Base-by-base conservation (phyloP, 805 yeast genomes). In the Hanseniaspora taiwanica region DNA sequence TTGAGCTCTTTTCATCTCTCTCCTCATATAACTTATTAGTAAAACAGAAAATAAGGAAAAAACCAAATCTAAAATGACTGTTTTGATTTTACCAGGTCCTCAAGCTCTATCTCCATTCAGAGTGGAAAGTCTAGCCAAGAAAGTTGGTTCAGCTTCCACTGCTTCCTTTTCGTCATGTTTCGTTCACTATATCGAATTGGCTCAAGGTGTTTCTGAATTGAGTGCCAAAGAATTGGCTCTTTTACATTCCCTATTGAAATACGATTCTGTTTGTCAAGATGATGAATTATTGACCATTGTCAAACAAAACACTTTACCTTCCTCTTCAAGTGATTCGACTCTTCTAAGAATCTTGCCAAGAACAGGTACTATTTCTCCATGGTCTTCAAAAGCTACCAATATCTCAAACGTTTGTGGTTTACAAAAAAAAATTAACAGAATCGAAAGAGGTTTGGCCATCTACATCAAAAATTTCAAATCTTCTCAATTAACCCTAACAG, bases 331-430 rank as follows among this genome's bases (percentile, higher is more conserved):
- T 19, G 45, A 48, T 16, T 44, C 54, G 18, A 50, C 57, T 36
- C 63, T 86, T 48, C 63, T 89, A 36, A 72, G 94, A 57, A 70
- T 91, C 39, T 68, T 86, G 39, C 98, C 99, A 35, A 76, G 97
- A 60, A 67, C 86, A 6, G 98, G 98, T 45, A 91, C 98, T 10
- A 89, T 91, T 48, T 87, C 97, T 20, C 97, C 98, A 25, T 91
- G 99, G 99, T 84, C 96, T 8, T 87, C 97, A 12, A 91, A 91
- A 64, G 99, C 99, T 21, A 87, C 98, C 32, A 89, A 91, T 63
- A 91, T 91, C 49, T 73, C 87, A 39, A 74, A 78, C 42, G 94
- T 83, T 42, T 84, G 95, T 64, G 96, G 96, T 8, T 69, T 91
- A 45, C 72, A 68, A 29, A 67, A 69, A 16, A 72, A 69, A 45